Base-by-base conservation (phyloP, 129 eudicot species). In the Solidago caesia region DNA sequence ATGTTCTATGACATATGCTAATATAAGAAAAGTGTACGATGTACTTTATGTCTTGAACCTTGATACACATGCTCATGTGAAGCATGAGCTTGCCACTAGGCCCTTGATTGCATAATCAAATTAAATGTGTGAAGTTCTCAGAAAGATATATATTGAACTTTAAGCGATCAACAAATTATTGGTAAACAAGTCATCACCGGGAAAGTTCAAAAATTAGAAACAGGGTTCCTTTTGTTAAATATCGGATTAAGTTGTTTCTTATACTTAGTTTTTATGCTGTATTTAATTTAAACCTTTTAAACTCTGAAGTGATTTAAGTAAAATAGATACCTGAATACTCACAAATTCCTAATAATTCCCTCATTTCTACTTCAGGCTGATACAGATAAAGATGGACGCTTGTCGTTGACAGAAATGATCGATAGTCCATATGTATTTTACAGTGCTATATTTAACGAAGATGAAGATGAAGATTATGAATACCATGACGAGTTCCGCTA, bases 401-500 rank as follows among this genome's bases (percentile, higher is more conserved):
- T 91, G 26, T 82, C 89, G 27, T 75, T 91, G 86, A 75, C 83
- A 42, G 97, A 91, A 79, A 88, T 88, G 97, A 85, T 88, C 6
- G 96, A 88, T 5, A 91, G 75, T 76, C 97, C 97, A 27, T 91
- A 91, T 82, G 96, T 88, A 82, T 91, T 91, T 85, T 91, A 91
- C 61, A 91, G 92, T 62, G 89, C 96, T 29, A 86, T 91, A 47
- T 91, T 88, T 55, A 84, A 81, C 14, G 97, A 91, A 44, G 97
- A 91, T 44, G 96, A 86, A 66, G 97, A 91, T 4, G 96, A 88
- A 21, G 97, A 91, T 69, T 88, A 84, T 55, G 92, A 72, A 27
- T 83, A 81, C 84, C 97, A 91, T 14, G 97, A 91, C 13, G 97
- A 91, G 72, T 91, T 91, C 70, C 97, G 97, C 53, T 88, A 77